These are phyloP conservation scores for Phytophthora pistaciae DNA, from an alignment of 352 stramenopile species.

Conservation along the genomic window DNA sequence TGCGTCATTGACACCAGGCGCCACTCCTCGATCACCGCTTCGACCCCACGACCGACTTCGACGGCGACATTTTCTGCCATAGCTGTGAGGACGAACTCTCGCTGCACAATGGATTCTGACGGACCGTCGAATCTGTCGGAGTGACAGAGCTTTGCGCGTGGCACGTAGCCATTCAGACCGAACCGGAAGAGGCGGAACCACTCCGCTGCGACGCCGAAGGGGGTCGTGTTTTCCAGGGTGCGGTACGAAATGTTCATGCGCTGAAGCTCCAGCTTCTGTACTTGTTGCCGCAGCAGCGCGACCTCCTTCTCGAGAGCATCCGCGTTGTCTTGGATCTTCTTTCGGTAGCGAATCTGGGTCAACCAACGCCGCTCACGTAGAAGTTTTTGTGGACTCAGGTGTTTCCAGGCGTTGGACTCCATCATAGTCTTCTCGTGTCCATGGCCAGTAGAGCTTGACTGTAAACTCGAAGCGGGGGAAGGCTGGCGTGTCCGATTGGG, in stretches of 20 bases:
- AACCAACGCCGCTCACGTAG: not conserved
- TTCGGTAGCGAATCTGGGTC: not conserved
- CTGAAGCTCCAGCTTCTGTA: not conserved
- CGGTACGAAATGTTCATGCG: not conserved
- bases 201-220: slow-evolving; percentile 3
- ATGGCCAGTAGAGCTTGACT: no score
- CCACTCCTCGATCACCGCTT: slow-evolving; percentile 1
- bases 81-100: not conserved
- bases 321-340: not conserved
- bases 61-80: slow-evolving; percentile 3
- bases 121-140: no score
- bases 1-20: slow-evolving; percentile 1
- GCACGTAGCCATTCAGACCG: not conserved
- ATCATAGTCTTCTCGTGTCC: no score
- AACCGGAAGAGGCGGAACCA: slow-evolving; percentile 13
- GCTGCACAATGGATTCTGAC: not conserved
- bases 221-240: not conserved
- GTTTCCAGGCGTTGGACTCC: no score
- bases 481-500: no score
- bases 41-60: not conserved
- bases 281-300: not conserved
- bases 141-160: no score
- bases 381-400: not conserved
- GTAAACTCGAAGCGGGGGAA: no score
- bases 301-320: not conserved